A percentile compares a stretch with the other conserved stretches of the same genome.
These are phyloP conservation scores for Penicillium janthinellum DNA, from an alignment of 2,329 filamentous ascomycete species.

Conservation along the genomic window DNA sequence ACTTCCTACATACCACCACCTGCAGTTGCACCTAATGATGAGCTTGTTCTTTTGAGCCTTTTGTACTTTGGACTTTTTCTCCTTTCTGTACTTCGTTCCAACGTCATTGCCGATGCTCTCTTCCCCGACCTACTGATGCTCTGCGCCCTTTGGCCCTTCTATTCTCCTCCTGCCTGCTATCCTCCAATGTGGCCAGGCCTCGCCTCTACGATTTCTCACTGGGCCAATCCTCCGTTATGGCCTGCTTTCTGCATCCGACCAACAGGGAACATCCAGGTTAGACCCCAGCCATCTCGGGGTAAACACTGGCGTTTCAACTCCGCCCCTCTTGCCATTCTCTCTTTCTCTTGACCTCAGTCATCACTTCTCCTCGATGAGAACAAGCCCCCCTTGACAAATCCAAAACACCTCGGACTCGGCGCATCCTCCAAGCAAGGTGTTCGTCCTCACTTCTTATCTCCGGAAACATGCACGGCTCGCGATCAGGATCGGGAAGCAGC, in stretches of 20 bases:
- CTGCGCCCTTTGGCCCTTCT: background rate
- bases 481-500: conserved; percentile 25
- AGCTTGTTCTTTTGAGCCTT: background rate
- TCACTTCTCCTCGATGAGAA: background rate
- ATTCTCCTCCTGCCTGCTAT: background rate
- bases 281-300: background rate
- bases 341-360: background rate
- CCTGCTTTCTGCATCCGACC: conserved; percentile 1
- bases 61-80: background rate
- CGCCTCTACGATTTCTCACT: conserved; percentile 2
- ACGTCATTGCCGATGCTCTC: background rate
- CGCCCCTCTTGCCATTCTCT: background rate
- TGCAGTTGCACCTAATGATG: conserved; percentile 1
- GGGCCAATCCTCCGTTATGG: conserved; percentile 8
- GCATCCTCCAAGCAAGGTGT: conserved; percentile 4
- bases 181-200: background rate
- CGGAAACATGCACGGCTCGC: conserved; percentile 14
- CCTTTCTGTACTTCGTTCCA: background rate
- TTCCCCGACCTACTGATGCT: background rate
- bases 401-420: conserved; percentile 26
- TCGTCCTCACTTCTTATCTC: background rate
- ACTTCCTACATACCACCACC: conserved; percentile 1
- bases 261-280: conserved; percentile 23
- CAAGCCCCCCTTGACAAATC: conserved; percentile 13
- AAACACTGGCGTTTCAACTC: background rate